phyloP scores from a whole-genome alignment of 2,329 filamentous ascomycete species.

The Hymenoscyphus repandus region DNA sequence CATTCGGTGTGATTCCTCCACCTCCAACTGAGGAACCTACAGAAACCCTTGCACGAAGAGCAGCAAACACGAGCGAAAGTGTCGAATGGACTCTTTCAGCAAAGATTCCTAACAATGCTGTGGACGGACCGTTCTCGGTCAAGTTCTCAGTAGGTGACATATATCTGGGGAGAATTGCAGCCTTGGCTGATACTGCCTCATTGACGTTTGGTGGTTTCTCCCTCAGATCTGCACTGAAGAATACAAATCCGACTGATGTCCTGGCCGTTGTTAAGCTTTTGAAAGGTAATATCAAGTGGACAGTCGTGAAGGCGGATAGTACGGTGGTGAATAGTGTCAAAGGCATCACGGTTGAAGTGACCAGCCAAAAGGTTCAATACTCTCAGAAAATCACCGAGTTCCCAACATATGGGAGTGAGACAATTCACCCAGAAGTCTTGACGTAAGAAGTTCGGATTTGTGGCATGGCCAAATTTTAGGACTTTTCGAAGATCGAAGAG shows the following conservation, averaged over 20 bases:
- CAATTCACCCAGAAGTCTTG: neutral
- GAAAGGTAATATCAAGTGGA: neutral
- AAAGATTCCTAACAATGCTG: neutral
- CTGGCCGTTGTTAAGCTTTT: neutral
- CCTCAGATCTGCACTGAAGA: neutral
- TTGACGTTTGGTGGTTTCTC: neutral
- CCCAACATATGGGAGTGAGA: constrained; percentile 3
- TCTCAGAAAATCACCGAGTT: neutral
- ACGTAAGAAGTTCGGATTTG: no score
- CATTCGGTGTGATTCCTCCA: neutral
- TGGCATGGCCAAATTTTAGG: no score
- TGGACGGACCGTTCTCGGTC: neutral
- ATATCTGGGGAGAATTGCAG: neutral
- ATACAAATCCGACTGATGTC: neutral
- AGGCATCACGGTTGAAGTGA: neutral
- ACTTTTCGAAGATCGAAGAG: no score
- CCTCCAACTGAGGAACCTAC: no score
- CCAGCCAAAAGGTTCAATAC: neutral
- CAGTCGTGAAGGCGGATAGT: neutral
- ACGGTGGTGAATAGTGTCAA: neutral
- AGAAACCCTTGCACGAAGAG: neutral
- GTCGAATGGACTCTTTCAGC: neutral
- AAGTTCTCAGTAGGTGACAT: neutral
- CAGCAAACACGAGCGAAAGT: neutral
- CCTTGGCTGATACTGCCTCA: neutral